Evolutionary conservation across 176 grass and related monocot genomes (phyloP), one percentile per base, ranked within the genome.

Genomic region (Hyparrhenia diplandra): DNA sequence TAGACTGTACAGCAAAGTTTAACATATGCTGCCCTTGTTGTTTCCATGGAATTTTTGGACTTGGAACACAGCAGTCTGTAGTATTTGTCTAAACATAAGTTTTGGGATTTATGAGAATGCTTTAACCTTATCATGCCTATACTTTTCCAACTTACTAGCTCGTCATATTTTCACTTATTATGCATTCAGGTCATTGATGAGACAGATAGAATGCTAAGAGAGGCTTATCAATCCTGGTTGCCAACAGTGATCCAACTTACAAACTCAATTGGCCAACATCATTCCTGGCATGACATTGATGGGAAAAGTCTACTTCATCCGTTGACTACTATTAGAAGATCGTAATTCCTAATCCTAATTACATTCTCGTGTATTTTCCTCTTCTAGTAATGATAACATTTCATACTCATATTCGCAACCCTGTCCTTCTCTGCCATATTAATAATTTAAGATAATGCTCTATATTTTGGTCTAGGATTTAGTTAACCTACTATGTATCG

Each of bases 171-270:
- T 2, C 70, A n/a, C 55, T 31, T 75, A 68, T 34, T 60, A 83
- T 62, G 7, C 12, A 20, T 42, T 71, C 83, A 98, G 95, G 90
- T 98, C 42, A 85, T 98, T 82, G 95, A 98, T 88, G 95, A 98
- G 71, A 98, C 90, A 13, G 92, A 95, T 60, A 90, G 90, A 45
- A 86, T 98, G 84, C 65, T 98, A 69, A 91, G 95, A 76, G 92
- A 95, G 70, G 95, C 90, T 71, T 98, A 94, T 80, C 92, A 98
- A 37, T 94, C 92, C 55, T 98, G 95, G 95, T 87, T 98, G 82
- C 86, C 90, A 39, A 89, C 88, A 71, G 95, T 94, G 66, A 90
- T 98, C 65, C 83, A 93, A 30, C 86, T 87, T 69, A 87, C 90
- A 58, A 46, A 62, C 34, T 85, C 84, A 37, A 86, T 29, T 73